Evolutionary conservation across 352 stramenopile species (phyloP).

Genomic region (Phytophthora citrophthora): DNA sequence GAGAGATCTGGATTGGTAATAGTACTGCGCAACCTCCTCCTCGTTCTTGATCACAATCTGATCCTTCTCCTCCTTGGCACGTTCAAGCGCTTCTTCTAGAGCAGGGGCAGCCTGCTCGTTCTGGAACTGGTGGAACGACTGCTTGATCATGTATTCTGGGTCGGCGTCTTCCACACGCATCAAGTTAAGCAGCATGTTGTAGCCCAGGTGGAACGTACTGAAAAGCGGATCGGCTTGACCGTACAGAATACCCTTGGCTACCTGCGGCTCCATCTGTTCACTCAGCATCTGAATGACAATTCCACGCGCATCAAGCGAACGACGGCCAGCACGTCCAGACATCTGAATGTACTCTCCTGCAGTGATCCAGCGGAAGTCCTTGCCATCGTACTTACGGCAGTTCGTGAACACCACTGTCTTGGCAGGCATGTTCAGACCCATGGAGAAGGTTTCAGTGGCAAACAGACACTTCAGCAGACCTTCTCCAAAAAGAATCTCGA

Average conservation of each 20-base stretch:
- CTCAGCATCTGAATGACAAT: constrained; percentile 99
- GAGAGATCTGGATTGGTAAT: constrained; percentile 92
- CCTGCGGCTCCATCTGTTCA: constrained; percentile 98
- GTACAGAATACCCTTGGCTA: constrained; percentile 95
- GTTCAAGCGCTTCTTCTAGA: constrained; percentile 80
- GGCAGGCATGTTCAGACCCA: constrained; percentile 99
- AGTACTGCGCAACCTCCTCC: constrained; percentile 88
- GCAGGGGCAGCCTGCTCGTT: constrained; percentile 83
- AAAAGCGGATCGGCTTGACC: constrained; percentile 74
- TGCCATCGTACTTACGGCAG: constrained; percentile 96
- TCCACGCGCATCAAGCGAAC: constrained; percentile 97
- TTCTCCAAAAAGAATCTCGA: constrained; percentile 91
- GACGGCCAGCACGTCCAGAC: constrained; percentile 96
- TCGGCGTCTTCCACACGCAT: constrained; percentile 97
- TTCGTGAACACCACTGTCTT: constrained; percentile 99
- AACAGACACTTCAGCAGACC: constrained; percentile 99
- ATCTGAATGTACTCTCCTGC: constrained; percentile 97
- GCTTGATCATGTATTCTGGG: constrained; percentile 98
- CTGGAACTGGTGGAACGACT: constrained; percentile 97
- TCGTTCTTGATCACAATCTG: constrained; percentile 93
- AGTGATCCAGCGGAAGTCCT: constrained; percentile 96
- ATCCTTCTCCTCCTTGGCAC: constrained; percentile 81
- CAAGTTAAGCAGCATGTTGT: constrained; percentile 99
- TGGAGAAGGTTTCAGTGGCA: constrained; percentile 97
- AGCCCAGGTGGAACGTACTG: constrained; percentile 97